Base-by-base conservation (phyloP, 2,329 filamentous ascomycete species). In the Aspergillus sp. region DNA sequence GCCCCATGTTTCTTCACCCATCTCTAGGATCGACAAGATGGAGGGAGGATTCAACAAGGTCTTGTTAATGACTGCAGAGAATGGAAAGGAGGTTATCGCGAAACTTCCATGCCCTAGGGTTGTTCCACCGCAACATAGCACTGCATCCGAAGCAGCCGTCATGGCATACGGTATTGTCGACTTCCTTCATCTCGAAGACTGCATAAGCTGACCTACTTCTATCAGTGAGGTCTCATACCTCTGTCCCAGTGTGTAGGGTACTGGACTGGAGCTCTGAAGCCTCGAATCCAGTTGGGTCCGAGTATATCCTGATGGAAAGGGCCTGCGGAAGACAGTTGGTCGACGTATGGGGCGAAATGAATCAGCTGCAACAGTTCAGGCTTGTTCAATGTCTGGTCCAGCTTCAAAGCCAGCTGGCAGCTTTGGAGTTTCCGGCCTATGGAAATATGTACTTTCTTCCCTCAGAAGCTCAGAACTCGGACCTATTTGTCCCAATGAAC, bases 231-330 rank as follows among this genome's bases (percentile, higher is more conserved):
- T 60, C 44, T 21, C 58, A 65, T 65, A 54, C 61, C 4, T 59
- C 63, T 41, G 42, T 66, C 38, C 71, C 70, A 0, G 71, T 73
- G 27, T 65, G 70, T 2, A 66, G 67, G 57, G 69, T 75, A 19
- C 49, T 71, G 42, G 66, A 66, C 2, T 75, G 69, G 70, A 66
- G 59, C 54, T 62, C 63, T 8, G 65, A 72, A 25, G 1, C 62
- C 8, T 65, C 64, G 8, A 75, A 74, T 25, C 66, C 70, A 15
- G 64, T 76, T 10, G 70, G 73, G 5, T 63, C 64, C 1, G 74
- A 77, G 62, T 76, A 74, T 50, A 75, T 76, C 23, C 59, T 77
- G 7, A 74, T 75, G 71, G 72, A 75, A 54, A 73, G 71, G 44
- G 67, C 66, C n/a, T 5, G 39, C 8, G 73, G 73, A 1, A 57